A percentile compares a stretch with the other conserved stretches of the same genome.
Conservation (phyloP, 176 grass and related monocot genomes). For the Avena sativa region DNA sequence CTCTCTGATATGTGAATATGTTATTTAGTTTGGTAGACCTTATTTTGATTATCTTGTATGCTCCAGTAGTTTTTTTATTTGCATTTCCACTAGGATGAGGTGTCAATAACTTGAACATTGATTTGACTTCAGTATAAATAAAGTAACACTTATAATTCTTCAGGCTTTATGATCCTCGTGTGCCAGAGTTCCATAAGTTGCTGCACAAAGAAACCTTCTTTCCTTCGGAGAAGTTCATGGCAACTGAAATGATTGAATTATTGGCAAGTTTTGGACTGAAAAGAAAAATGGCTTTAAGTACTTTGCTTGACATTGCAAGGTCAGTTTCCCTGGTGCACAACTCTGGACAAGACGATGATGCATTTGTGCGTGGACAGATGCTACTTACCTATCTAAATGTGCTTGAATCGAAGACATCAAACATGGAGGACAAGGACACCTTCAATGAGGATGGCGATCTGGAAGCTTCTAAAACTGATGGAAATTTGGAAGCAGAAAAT, state of each 20-base stretch:
- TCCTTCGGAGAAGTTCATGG: slow-evolving; percentile 77
- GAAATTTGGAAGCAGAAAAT: slow-evolving; percentile 45
- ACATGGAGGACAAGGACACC: slow-evolving; percentile 40
- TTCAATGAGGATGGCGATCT: slow-evolving; percentile 31
- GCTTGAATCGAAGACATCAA: slow-evolving; percentile 72
- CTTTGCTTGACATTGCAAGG: slow-evolving; percentile 88
- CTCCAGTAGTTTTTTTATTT: neutral
- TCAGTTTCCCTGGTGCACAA: slow-evolving; percentile 76
- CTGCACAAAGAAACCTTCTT: slow-evolving; percentile 96
- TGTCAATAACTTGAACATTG: slow-evolving; percentile 1
- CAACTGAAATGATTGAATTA: slow-evolving; percentile 75
- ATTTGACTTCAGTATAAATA: slow-evolving; percentile 40
- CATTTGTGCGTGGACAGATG: slow-evolving; percentile 55
- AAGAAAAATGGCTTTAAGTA: slow-evolving; percentile 72
- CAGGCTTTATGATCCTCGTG: slow-evolving; percentile 98
- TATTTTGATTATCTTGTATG: slow-evolving; percentile 7
- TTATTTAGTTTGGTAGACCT: slow-evolving; percentile 40
- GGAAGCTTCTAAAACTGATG: slow-evolving; percentile 46
- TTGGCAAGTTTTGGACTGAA: slow-evolving; percentile 84
- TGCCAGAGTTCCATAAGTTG: slow-evolving; percentile 74
- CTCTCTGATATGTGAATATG: slow-evolving; percentile 17
- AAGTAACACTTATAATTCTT: slow-evolving; percentile 40
- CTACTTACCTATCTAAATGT: slow-evolving; percentile 76
- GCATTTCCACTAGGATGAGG: slow-evolving; percentile 26
- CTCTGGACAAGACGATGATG: slow-evolving; percentile 61